A percentile compares a stretch with the other conserved stretches of the same genome.
Conservation (phyloP, 805 yeast genomes). For the Candida piceae region DNA sequence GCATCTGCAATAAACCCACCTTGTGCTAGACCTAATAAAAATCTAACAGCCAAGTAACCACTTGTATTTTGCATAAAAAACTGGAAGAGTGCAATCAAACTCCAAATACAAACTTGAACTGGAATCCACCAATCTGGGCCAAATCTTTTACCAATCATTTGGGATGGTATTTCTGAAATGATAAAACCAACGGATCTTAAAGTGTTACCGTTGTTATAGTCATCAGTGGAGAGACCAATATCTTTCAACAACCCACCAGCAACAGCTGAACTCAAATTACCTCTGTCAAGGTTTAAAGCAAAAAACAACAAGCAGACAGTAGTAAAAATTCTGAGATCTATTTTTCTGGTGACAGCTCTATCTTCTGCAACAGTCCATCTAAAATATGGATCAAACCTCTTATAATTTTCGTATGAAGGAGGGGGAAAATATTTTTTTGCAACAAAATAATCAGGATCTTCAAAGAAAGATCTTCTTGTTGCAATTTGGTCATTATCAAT, state of each 20-base stretch:
- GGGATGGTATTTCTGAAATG: slow-evolving; percentile 55
- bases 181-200: slow-evolving; percentile 44
- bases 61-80: slow-evolving; percentile 22
- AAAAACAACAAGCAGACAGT: slow-evolving; percentile 39
- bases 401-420: slow-evolving; percentile 10
- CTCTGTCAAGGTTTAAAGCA: slow-evolving; percentile 51
- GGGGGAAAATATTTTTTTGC: slow-evolving; percentile 10
- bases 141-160: slow-evolving; percentile 49
- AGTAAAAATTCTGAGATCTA: slow-evolving; percentile 10
- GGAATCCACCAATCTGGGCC: slow-evolving; percentile 63
- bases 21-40: slow-evolving; percentile 29
- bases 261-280: slow-evolving; percentile 48
- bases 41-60: slow-evolving; percentile 29
- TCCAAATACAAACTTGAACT: slow-evolving; percentile 47
- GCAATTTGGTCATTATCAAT: slow-evolving; percentile 9
- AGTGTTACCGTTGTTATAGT: slow-evolving; percentile 47
- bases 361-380: slow-evolving; percentile 16
- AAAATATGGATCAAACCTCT: slow-evolving; percentile 11
- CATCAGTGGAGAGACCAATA: slow-evolving; percentile 43
- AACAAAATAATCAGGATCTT: slow-evolving; percentile 12
- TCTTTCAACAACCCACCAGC: slow-evolving; percentile 49
- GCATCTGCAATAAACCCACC: slow-evolving; percentile 34
- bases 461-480: slow-evolving; percentile 11
- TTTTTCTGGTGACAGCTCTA: slow-evolving; percentile 8
- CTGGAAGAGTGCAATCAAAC: slow-evolving; percentile 41